phyloP scores from a whole-genome alignment of 805 yeast genomes.

The Pichia nanzhaoensis region DNA sequence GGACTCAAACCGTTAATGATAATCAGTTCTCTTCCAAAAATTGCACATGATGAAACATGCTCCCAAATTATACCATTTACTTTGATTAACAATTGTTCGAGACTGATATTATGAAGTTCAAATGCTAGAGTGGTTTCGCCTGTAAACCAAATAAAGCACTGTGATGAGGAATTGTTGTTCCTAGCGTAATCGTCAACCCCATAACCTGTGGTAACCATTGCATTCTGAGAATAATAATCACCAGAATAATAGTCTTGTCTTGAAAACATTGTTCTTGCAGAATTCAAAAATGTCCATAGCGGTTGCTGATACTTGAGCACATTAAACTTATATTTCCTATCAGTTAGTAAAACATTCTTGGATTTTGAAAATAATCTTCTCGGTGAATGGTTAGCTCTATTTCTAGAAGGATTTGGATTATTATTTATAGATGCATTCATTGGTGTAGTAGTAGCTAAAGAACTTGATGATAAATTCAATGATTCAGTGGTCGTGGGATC shows the following conservation, averaged over 20 bases:
- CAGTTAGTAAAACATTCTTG: slow-evolving; percentile 5
- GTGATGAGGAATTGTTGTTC: slow-evolving; percentile 16
- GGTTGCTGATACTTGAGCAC: slow-evolving; percentile 35
- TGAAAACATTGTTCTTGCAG: slow-evolving; percentile 42
- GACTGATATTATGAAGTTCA: slow-evolving; percentile 39
- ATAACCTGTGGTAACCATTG: slow-evolving; percentile 30
- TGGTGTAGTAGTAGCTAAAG: not conserved
- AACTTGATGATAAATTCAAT: not conserved
- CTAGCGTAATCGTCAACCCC: slow-evolving; percentile 22
- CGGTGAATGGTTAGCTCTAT: not conserved
- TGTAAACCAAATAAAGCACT: slow-evolving; percentile 41
- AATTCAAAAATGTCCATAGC: slow-evolving; percentile 47
- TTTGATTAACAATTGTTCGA: slow-evolving; percentile 37
- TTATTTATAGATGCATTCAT: too few relatives aligned
- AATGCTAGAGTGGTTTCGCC: slow-evolving; percentile 48
- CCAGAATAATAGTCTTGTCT: slow-evolving; percentile 41
- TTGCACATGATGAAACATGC: slow-evolving; percentile 48
- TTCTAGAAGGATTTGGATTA: not conserved
- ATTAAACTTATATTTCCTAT: slow-evolving; percentile 20
- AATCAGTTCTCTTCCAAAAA: slow-evolving; percentile 42
- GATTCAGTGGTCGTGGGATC: not conserved
- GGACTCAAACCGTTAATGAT: slow-evolving; percentile 62
- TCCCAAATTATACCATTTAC: slow-evolving; percentile 70
- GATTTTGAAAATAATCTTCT: not conserved
- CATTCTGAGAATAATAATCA: slow-evolving; percentile 31